Evolutionary conservation across 2,329 filamentous ascomycete genomes (phyloP).

Genomic region (Lecanicillium sp.): DNA sequence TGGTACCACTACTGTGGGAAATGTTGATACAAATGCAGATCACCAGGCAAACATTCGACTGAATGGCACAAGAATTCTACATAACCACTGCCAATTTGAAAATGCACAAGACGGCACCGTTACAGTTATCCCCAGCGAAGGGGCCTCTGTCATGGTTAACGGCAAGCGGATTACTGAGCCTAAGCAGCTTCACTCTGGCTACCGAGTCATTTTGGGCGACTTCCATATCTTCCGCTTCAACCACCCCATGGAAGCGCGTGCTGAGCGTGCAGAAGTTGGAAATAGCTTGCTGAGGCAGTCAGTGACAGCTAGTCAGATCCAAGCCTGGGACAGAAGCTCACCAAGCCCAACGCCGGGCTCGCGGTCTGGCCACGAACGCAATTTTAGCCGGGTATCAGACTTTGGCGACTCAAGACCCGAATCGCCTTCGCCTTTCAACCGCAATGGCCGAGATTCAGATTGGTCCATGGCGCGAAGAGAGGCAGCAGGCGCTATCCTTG

Average conservation of each 20-base stretch:
- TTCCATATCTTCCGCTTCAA: conserved; percentile 99
- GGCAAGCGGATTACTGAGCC: conserved; percentile 82
- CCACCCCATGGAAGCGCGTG: conserved; percentile 89
- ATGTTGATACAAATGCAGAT: conserved; percentile 74
- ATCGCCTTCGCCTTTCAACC: conserved; percentile 63
- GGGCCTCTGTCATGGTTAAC: conserved; percentile 98
- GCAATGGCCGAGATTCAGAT: conserved; percentile 72
- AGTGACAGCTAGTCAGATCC: conserved; percentile 53
- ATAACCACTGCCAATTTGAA: conserved; percentile 90
- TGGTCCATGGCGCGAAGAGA: conserved; percentile 92
- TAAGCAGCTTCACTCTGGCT: conserved; percentile 81
- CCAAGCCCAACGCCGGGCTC: conserved; percentile 56
- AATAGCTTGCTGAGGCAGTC: conserved; percentile 84
- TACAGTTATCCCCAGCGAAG: conserved; percentile 81
- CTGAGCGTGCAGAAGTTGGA: conserved; percentile 75
- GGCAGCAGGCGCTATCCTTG: conserved; percentile 84
- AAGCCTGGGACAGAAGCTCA: conserved; percentile 46
- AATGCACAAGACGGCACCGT: conserved; percentile 81
- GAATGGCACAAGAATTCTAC: conserved; percentile 86
- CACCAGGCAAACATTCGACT: conserved; percentile 80
- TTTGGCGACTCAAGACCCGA: conserved; percentile 69
- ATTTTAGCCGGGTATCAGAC: conserved; percentile 75
- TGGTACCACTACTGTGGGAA: conserved; percentile 87
- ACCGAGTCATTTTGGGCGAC: conserved; percentile 90
- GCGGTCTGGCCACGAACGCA: conserved; percentile 65